Evolutionary conservation across 1,139 yeast species (phyloP).

Genomic region (Saccharomyces hybrid): DNA sequence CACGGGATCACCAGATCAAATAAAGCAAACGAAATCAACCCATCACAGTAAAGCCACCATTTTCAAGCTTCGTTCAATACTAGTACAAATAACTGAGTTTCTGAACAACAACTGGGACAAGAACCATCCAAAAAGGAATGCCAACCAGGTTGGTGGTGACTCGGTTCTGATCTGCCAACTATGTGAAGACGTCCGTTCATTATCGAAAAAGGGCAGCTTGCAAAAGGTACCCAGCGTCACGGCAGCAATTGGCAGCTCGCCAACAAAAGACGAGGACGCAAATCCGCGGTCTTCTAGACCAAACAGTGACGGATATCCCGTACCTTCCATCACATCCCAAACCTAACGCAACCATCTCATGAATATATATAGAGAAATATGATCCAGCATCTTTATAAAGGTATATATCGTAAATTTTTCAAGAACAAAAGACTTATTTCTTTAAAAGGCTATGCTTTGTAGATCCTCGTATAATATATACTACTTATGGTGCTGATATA

Average conservation of each 20-base stretch:
- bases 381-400: neutral
- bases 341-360: neutral
- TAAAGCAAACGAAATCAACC: neutral
- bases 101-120: conserved; percentile 18
- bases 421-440: neutral
- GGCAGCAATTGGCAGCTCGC: neutral
- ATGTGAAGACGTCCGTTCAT: conserved; percentile 23
- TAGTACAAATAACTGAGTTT: conserved; percentile 10
- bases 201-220: neutral
- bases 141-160: conserved; percentile 29
- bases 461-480: neutral
- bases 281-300: neutral
- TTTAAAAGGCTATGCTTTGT: neutral
- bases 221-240: neutral
- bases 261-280: neutral
- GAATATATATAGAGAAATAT: neutral
- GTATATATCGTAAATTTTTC: neutral
- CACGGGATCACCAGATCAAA: neutral
- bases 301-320: neutral
- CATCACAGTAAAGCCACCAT: neutral
- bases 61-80: neutral
- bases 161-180: conserved; percentile 30
- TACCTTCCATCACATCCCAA: neutral
- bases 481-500: neutral
- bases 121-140: conserved; percentile 5